These are phyloP conservation scores for Hypholoma fasciculare DNA, from an alignment of 768 basidiomycete species.

Conservation along the genomic window DNA sequence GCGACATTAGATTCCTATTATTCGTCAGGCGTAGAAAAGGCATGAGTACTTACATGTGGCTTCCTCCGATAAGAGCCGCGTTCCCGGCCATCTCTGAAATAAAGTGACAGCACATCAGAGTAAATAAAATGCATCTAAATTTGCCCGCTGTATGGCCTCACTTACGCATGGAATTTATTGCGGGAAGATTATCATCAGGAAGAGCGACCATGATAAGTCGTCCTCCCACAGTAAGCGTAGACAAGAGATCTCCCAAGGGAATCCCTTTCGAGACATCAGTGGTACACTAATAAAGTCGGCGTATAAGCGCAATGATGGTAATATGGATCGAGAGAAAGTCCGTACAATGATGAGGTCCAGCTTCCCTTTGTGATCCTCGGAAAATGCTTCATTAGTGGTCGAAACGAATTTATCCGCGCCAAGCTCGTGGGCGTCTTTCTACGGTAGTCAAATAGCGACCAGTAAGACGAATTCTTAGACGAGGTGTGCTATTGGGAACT, in stretches of 20 bases:
- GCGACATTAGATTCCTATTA: not conserved
- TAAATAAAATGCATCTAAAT: not conserved
- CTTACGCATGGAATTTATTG: constrained; percentile 7
- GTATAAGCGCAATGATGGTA: not conserved
- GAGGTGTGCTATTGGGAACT: not conserved
- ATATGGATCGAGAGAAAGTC: not conserved
- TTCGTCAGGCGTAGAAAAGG: not conserved
- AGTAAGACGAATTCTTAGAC: not conserved
- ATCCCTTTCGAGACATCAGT: constrained; percentile 12
- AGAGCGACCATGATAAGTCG: constrained; percentile 13
- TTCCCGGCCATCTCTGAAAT: constrained; percentile 5
- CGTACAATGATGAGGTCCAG: constrained; percentile 14
- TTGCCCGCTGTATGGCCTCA: not conserved
- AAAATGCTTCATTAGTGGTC: constrained; percentile 7
- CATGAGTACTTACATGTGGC: constrained; percentile 8
- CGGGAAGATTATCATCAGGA: constrained; percentile 12
- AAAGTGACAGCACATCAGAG: not conserved
- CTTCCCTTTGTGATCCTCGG: not conserved
- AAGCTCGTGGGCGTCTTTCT: constrained; percentile 14
- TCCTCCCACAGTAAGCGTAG: constrained; percentile 10
- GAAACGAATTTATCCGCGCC: constrained; percentile 8
- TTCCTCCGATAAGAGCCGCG: constrained; percentile 13
- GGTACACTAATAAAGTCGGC: constrained; percentile 6
- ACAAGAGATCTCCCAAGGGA: constrained; percentile 3
- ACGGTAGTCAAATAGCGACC: not conserved